Conservation (phyloP, 306 rosid genomes). For the Castanea sativa region DNA sequence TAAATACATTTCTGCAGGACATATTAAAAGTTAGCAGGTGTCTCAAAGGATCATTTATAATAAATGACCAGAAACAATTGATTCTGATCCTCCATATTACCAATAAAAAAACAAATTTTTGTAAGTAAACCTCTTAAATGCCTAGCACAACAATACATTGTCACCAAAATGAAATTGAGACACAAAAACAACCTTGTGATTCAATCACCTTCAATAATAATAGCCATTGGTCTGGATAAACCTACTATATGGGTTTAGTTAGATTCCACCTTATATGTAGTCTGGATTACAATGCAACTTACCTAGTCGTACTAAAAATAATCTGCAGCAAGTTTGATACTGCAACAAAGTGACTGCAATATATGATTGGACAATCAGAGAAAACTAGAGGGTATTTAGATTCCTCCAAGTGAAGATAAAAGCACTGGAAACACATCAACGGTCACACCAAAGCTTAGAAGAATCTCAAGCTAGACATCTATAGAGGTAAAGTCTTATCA, state of each 20-base stretch:
- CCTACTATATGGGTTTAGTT: neutral
- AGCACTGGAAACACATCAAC: no score
- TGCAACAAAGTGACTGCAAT: neutral
- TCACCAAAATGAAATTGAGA: neutral
- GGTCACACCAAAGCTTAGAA: no score
- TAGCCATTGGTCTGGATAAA: neutral
- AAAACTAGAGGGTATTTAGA: neutral
- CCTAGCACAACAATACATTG: neutral
- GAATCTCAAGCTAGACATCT: neutral
- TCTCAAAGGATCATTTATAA: no score
- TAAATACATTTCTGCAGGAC: no score
- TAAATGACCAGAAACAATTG: neutral
- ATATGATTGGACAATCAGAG: neutral
- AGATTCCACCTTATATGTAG: neutral
- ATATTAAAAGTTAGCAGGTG: no score
- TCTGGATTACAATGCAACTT: neutral
- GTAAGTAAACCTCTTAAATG: neutral
- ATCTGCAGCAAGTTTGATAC: no score
- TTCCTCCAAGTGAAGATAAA: neutral
- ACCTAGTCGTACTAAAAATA: neutral
- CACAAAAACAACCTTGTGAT: neutral
- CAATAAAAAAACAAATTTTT: neutral
- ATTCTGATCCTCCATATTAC: neutral
- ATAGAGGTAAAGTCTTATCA: neutral
- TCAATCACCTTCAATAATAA: neutral